Conservation (phyloP, 257 asterid genomes). For the Fraxinus pennsylvanica region DNA sequence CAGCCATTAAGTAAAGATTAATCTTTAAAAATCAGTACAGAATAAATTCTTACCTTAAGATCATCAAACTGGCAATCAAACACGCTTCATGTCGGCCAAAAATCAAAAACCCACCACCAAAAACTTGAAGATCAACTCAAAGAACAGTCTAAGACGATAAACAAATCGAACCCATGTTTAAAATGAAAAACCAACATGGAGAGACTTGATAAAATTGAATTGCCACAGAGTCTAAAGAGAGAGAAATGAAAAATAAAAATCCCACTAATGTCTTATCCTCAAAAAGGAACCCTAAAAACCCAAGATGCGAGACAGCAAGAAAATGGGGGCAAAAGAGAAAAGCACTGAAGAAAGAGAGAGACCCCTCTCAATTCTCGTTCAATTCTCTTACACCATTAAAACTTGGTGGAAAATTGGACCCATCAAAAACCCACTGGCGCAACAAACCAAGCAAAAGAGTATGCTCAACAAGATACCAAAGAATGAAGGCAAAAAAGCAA, state of each 20-base stretch:
- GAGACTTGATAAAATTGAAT: constrained; percentile 22
- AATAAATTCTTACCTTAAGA: not conserved
- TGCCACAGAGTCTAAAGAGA: constrained; percentile 9
- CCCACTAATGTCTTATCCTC: constrained; percentile 32
- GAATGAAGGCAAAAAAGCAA: constrained; percentile 10
- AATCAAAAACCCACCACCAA: not conserved
- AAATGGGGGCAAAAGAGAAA: constrained; percentile 44
- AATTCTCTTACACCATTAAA: constrained; percentile 17
- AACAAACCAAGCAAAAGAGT: constrained; percentile 46
- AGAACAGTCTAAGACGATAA: not conserved
- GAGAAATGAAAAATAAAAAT: constrained; percentile 20
- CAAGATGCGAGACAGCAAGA: constrained; percentile 60
- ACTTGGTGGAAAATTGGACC: constrained; percentile 61
- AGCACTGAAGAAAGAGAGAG: constrained; percentile 32
- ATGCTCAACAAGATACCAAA: constrained; percentile 29
- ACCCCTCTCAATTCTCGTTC: constrained; percentile 26
- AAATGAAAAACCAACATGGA: constrained; percentile 33
- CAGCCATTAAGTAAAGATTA: constrained; percentile 1
- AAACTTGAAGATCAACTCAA: constrained; percentile 15
- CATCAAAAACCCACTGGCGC: constrained; percentile 44
- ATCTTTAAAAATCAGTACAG: not conserved
- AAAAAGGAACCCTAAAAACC: constrained; percentile 38
- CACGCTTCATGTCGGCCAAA: not conserved
- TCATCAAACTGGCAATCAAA: not conserved
- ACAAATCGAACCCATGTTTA: constrained; percentile 22